These are phyloP conservation scores for Protomyces lactucae-debilis DNA, from an alignment of 1,139 yeast genomes.

Conservation along the genomic window DNA sequence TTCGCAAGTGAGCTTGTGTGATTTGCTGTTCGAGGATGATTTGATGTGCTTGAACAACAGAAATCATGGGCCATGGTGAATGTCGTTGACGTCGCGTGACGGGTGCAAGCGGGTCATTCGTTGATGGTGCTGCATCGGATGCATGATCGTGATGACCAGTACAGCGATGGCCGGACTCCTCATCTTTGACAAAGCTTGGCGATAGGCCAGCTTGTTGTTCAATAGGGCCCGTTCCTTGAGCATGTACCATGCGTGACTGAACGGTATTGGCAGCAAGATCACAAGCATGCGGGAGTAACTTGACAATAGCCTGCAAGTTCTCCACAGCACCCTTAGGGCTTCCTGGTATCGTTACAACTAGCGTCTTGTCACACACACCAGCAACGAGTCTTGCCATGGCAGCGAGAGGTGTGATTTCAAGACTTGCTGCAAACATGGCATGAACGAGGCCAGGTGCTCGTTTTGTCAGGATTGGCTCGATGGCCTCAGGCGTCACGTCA, in stretches of 20 bases:
- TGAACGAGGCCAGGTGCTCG: constrained; percentile 49
- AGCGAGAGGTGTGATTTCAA: constrained; percentile 46
- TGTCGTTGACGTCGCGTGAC: constrained; percentile 44
- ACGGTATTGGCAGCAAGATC: constrained; percentile 38
- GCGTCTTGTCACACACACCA: constrained; percentile 40
- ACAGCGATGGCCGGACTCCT: constrained; percentile 32
- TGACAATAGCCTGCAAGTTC: constrained; percentile 42
- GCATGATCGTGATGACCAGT: constrained; percentile 31
- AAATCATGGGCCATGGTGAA: constrained; percentile 48
- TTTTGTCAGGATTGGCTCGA: constrained; percentile 42
- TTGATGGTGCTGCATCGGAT: constrained; percentile 32
- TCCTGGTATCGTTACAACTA: constrained; percentile 49
- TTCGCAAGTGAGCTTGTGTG: neutral
- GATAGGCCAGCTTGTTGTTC: constrained; percentile 30
- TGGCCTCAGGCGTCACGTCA: constrained; percentile 51
- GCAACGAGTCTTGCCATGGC: constrained; percentile 49
- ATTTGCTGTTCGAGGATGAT: constrained; percentile 33
- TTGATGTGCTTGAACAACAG: constrained; percentile 43
- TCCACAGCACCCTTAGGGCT: constrained; percentile 49
- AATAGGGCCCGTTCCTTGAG: constrained; percentile 34
- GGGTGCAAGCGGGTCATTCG: constrained; percentile 41
- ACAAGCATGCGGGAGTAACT: constrained; percentile 45
- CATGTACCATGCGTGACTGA: constrained; percentile 43
- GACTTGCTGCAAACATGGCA: constrained; percentile 44
- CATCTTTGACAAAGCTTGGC: constrained; percentile 2